phyloP scores from a whole-genome alignment of 2,329 filamentous ascomycete genomes.

The Microdochium trichocladiopsis region DNA sequence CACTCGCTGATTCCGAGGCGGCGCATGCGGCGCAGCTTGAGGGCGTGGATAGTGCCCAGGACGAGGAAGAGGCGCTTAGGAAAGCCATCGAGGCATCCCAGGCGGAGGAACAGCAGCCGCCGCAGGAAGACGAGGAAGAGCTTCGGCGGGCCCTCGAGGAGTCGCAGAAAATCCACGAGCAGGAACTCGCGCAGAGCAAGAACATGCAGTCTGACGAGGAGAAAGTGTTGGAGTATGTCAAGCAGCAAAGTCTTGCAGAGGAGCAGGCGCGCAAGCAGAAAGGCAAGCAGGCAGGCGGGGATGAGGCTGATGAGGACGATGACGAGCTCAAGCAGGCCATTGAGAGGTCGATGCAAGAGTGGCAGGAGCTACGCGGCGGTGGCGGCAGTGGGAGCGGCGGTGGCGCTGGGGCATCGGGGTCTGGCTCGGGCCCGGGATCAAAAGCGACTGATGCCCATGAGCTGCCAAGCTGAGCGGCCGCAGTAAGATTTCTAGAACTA shows the following conservation, averaged over 20 bases:
- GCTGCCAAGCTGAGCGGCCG: neutral
- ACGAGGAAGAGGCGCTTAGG: slow-evolving; percentile 23
- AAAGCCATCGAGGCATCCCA: slow-evolving; percentile 34
- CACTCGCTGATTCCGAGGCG: slow-evolving; percentile 29
- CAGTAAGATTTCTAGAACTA: too few relatives aligned
- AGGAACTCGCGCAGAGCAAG: slow-evolving; percentile 32
- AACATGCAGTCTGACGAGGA: slow-evolving; percentile 57
- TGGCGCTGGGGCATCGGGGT: neutral
- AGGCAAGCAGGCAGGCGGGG: slow-evolving; percentile 25
- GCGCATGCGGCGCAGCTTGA: slow-evolving; percentile 6
- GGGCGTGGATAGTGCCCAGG: slow-evolving; percentile 2
- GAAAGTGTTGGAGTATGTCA: slow-evolving; percentile 68
- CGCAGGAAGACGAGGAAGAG: slow-evolving; percentile 31
- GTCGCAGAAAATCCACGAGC: slow-evolving; percentile 35
- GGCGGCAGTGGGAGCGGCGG: neutral
- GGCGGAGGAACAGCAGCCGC: slow-evolving; percentile 9
- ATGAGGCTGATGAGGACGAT: slow-evolving; percentile 33
- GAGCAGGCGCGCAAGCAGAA: slow-evolving; percentile 39
- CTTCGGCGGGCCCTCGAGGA: slow-evolving; percentile 39
- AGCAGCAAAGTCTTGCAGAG: slow-evolving; percentile 69
- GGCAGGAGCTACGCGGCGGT: neutral
- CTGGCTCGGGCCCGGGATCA: neutral
- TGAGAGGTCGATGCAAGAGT: slow-evolving; percentile 44
- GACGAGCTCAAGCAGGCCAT: slow-evolving; percentile 50
- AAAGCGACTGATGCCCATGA: neutral